Conservation (phyloP, 1,139 yeast species). For the Kodamaea arcana region DNA sequence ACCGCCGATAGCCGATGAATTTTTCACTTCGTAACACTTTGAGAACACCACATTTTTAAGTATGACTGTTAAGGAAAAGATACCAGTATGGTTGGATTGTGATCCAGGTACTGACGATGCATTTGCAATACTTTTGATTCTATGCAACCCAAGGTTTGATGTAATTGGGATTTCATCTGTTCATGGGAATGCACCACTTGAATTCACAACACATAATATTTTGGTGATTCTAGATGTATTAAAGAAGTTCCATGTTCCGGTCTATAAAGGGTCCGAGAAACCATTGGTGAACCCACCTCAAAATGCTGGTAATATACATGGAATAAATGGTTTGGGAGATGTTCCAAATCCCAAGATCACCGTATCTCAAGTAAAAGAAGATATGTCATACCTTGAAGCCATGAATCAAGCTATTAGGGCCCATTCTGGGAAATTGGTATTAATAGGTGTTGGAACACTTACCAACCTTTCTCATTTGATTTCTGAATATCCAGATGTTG, state of each 20-base stretch:
- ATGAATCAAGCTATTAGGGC: slow-evolving; percentile 46
- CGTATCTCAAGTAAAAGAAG: slow-evolving; percentile 26
- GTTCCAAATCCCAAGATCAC: slow-evolving; percentile 48
- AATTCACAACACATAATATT: slow-evolving; percentile 67
- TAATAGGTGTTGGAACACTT: slow-evolving; percentile 69
- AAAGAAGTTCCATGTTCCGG: slow-evolving; percentile 46
- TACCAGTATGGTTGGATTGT: slow-evolving; percentile 87
- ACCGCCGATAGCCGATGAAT: no score
- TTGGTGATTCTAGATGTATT: slow-evolving; percentile 61
- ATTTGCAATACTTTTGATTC: slow-evolving; percentile 64
- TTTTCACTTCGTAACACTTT: no score
- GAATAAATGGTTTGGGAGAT: slow-evolving; percentile 73
- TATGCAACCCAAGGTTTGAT: slow-evolving; percentile 54
- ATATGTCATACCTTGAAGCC: slow-evolving; percentile 51
- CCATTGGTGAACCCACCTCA: slow-evolving; percentile 52
- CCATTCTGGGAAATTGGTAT: slow-evolving; percentile 44
- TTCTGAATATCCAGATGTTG: slow-evolving; percentile 40
- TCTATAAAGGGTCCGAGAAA: slow-evolving; percentile 58
- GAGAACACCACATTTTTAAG: no score
- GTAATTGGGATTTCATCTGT: slow-evolving; percentile 77
- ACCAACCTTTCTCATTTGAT: slow-evolving; percentile 64
- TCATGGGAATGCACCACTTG: slow-evolving; percentile 73
- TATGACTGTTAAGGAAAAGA: slow-evolving; percentile 18
- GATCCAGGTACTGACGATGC: slow-evolving; percentile 94
- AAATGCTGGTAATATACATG: slow-evolving; percentile 67